phyloP scores from a whole-genome alignment of 495 filamentous ascomycete genomes.

The Trichoderma gamsii region DNA sequence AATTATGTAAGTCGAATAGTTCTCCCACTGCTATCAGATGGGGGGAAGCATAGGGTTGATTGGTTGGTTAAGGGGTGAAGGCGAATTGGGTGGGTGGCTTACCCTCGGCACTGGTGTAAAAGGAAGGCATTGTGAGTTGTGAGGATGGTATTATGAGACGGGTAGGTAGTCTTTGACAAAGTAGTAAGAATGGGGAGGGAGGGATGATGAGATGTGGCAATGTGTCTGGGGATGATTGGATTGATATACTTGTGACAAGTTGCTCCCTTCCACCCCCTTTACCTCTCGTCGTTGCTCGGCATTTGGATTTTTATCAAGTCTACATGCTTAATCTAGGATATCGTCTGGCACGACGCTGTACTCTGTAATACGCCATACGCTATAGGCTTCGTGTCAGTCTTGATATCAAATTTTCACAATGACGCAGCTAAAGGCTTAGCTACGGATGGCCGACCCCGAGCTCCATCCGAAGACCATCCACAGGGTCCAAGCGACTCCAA shows the following conservation, averaged over 20 bases:
- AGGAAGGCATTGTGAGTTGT: not conserved
- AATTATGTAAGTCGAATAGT: not conserved
- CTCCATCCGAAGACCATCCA: not conserved
- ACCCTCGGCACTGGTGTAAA: constrained; percentile 1
- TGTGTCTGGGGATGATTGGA: not conserved
- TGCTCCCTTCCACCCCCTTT: not conserved
- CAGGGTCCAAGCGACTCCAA: not conserved
- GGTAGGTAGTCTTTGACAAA: not conserved
- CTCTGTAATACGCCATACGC: not conserved
- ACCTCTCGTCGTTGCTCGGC: not conserved
- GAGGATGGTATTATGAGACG: not conserved
- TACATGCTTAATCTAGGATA: not conserved
- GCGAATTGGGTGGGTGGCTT: constrained; percentile 28
- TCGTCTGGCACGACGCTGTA: not conserved
- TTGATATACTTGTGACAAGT: not conserved
- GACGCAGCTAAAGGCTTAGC: not conserved
- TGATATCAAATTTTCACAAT: not conserved
- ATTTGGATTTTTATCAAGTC: not conserved
- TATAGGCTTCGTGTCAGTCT: not conserved
- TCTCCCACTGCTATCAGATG: not conserved
- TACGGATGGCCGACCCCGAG: not conserved
- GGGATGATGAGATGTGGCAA: not conserved
- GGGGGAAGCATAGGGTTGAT: not conserved
- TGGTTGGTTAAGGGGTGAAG: not conserved
- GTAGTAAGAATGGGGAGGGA: not conserved